These are phyloP conservation scores for Nidularia pulvinata DNA, from an alignment of 768 basidiomycete species.

Conservation along the genomic window DNA sequence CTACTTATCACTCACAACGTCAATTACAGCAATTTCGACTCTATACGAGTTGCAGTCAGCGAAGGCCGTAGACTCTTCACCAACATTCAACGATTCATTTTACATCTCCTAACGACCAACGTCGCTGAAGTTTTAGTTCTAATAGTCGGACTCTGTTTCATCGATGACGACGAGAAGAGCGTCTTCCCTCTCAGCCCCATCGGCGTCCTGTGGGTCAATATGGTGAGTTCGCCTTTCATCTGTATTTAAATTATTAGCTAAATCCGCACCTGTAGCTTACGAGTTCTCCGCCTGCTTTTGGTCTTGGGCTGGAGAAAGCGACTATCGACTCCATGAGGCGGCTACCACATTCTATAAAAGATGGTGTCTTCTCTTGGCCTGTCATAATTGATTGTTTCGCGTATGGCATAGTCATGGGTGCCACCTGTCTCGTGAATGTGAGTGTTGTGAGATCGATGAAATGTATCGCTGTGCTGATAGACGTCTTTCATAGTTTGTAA, in stretches of 20 bases:
- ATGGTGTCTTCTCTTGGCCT: slow-evolving; percentile 35
- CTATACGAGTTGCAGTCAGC: slow-evolving; percentile 55
- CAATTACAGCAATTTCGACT: slow-evolving; percentile 47
- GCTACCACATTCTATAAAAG: slow-evolving; percentile 35
- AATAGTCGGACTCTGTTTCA: slow-evolving; percentile 56
- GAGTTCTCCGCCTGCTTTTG: slow-evolving; percentile 54
- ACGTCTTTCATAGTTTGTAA: slow-evolving; percentile 23
- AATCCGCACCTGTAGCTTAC: slow-evolving; percentile 17
- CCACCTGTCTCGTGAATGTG: slow-evolving; percentile 26
- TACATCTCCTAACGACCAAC: slow-evolving; percentile 53
- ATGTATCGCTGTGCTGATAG: not conserved
- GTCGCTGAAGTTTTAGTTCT: slow-evolving; percentile 55
- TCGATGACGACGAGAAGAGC: slow-evolving; percentile 40
- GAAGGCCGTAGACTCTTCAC: slow-evolving; percentile 59
- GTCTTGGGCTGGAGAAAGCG: slow-evolving; percentile 51
- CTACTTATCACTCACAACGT: not conserved
- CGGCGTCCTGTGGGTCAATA: slow-evolving; percentile 52
- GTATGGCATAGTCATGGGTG: slow-evolving; percentile 35
- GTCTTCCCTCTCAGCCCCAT: slow-evolving; percentile 60
- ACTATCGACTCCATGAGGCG: slow-evolving; percentile 48
- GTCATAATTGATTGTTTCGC: slow-evolving; percentile 33
- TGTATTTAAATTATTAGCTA: not conserved
- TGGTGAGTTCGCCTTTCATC: slow-evolving; percentile 22
- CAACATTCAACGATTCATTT: slow-evolving; percentile 56
- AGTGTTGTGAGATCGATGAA: slow-evolving; percentile 3